phyloP scores from a whole-genome alignment of 108 stramenopile species.

The Heterococcus sp. region DNA sequence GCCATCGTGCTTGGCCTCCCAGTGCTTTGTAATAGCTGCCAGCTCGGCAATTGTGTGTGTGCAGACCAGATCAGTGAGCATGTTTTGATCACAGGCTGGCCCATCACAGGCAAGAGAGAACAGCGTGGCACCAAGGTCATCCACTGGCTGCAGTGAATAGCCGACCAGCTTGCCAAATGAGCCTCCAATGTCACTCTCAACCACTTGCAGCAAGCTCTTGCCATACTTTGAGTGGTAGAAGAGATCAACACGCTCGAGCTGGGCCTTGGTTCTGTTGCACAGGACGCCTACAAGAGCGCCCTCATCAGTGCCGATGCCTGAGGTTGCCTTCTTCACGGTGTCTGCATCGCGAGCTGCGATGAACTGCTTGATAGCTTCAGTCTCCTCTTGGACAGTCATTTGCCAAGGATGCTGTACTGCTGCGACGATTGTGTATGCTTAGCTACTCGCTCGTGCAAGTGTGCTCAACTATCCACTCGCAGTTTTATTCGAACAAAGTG shows the following conservation, averaged over 20 bases:
- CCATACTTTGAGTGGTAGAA: conserved; percentile 4
- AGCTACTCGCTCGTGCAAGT: too few relatives aligned
- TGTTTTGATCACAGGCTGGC: neutral
- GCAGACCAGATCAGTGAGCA: conserved; percentile 21
- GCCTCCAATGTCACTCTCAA: conserved; percentile 16
- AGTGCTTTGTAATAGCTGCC: conserved; percentile 22
- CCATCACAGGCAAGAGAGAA: conserved; percentile 4
- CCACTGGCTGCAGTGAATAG: conserved; percentile 12
- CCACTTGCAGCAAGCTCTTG: conserved; percentile 26
- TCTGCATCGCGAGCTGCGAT: conserved; percentile 23
- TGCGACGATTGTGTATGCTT: too few relatives aligned
- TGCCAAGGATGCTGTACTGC: too few relatives aligned
- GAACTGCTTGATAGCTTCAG: too few relatives aligned
- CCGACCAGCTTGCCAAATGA: conserved; percentile 31
- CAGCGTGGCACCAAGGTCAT: conserved; percentile 6
- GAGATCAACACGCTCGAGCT: neutral
- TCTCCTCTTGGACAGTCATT: too few relatives aligned
- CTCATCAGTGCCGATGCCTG: conserved; percentile 29
- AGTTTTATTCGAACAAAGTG: too few relatives aligned
- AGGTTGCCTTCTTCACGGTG: conserved; percentile 8
- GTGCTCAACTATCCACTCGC: too few relatives aligned
- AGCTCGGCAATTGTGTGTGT: conserved; percentile 18
- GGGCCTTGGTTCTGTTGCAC: conserved; percentile 14
- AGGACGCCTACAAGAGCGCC: conserved; percentile 8
- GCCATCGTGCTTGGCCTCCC: conserved; percentile 14